Conservation (phyloP, 2,329 filamentous ascomycete species). For the Aspergillus melleus region DNA sequence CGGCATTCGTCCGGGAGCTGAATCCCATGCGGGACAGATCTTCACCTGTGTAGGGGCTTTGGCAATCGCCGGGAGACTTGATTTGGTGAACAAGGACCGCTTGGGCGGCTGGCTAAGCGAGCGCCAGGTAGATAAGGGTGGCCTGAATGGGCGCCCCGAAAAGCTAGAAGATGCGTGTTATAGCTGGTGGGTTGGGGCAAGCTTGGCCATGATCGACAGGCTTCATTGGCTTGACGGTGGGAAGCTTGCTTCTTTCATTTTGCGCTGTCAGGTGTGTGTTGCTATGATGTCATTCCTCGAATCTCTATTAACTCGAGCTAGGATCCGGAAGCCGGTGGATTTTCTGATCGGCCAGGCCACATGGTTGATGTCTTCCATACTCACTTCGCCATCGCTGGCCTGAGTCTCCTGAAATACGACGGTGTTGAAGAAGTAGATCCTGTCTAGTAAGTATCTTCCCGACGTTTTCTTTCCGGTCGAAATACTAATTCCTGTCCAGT, state of each 20-base stretch:
- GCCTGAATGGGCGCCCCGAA: slow-evolving; percentile 90
- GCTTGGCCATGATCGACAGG: slow-evolving; percentile 81
- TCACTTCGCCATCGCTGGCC: slow-evolving; percentile 79
- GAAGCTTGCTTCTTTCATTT: slow-evolving; percentile 77
- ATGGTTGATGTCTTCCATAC: slow-evolving; percentile 99
- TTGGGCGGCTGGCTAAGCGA: slow-evolving; percentile 91
- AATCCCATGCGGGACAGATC: slow-evolving; percentile 93
- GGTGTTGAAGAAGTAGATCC: slow-evolving; percentile 81
- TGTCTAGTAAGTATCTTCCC: slow-evolving; percentile 65
- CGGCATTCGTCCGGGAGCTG: slow-evolving; percentile 82
- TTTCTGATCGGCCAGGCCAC: slow-evolving; percentile 87
- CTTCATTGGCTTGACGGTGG: slow-evolving; percentile 90
- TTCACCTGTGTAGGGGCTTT: slow-evolving; percentile 91
- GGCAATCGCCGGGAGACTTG: slow-evolving; percentile 76
- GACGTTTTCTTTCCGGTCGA: not conserved
- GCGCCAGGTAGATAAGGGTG: slow-evolving; percentile 81
- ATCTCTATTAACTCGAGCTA: slow-evolving; percentile 25
- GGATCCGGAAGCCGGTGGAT: slow-evolving; percentile 78
- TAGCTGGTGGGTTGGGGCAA: slow-evolving; percentile 97
- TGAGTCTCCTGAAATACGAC: slow-evolving; percentile 78
- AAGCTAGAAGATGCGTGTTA: slow-evolving; percentile 98
- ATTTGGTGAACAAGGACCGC: slow-evolving; percentile 78
- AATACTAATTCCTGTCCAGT: slow-evolving; percentile 34
- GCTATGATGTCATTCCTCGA: not conserved
- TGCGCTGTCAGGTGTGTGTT: slow-evolving; percentile 69